Conservation (phyloP, 2,329 filamentous ascomycete species). For the Phyllosticta ampelicida region DNA sequence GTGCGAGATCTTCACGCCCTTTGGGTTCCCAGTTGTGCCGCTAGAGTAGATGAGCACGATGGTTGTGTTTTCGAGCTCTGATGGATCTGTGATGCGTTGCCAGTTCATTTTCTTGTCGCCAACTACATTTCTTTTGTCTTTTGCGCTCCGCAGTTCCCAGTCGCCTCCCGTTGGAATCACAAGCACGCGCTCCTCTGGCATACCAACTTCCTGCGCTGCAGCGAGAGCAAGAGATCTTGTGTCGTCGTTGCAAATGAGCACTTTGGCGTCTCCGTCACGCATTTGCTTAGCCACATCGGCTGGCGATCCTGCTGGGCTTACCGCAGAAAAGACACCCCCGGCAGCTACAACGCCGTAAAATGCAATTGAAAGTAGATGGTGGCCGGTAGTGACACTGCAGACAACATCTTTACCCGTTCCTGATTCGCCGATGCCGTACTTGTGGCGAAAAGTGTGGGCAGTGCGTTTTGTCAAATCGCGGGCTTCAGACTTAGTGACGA, state of each 20-base stretch:
- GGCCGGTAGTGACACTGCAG: slow-evolving; percentile 46
- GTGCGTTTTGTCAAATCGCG: slow-evolving; percentile 41
- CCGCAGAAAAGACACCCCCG: slow-evolving; percentile 48
- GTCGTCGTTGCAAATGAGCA: slow-evolving; percentile 39
- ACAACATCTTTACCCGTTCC: slow-evolving; percentile 42
- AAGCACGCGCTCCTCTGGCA: slow-evolving; percentile 39
- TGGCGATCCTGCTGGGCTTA: slow-evolving; percentile 40
- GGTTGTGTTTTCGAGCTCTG: slow-evolving; percentile 32
- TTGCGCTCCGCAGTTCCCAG: slow-evolving; percentile 25
- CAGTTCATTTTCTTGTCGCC: slow-evolving; percentile 38
- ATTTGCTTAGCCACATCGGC: slow-evolving; percentile 42
- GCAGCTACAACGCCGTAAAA: slow-evolving; percentile 49
- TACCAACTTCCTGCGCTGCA: slow-evolving; percentile 39
- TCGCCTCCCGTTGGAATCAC: slow-evolving; percentile 36
- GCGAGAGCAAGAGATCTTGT: slow-evolving; percentile 38
- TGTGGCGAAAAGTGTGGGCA: slow-evolving; percentile 44
- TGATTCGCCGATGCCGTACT: slow-evolving; percentile 41
- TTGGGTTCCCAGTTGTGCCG: slow-evolving; percentile 34
- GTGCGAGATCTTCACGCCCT: slow-evolving; percentile 36
- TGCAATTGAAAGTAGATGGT: slow-evolving; percentile 43
- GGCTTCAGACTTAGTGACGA: slow-evolving; percentile 43
- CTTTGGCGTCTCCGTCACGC: slow-evolving; percentile 29
- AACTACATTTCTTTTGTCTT: slow-evolving; percentile 23
- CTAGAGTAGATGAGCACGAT: slow-evolving; percentile 20
- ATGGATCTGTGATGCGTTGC: slow-evolving; percentile 42